phyloP scores from a whole-genome alignment of 2,329 filamentous ascomycete genomes.

The Lachnellula hyalina region DNA sequence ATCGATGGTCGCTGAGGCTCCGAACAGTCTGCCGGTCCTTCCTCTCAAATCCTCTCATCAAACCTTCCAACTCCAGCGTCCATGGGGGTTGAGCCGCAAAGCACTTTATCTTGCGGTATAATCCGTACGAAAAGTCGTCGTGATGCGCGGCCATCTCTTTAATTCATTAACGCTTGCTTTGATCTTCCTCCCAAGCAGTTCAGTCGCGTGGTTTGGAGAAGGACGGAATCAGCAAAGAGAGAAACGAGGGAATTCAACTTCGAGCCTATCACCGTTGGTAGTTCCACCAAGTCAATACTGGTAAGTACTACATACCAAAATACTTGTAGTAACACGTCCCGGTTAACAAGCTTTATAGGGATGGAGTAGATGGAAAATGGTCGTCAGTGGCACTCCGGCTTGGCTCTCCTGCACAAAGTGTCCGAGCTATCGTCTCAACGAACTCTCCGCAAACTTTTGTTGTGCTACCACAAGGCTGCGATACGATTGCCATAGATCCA shows the following conservation, averaged over 20 bases:
- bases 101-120: background rate
- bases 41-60: background rate
- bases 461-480: slow-evolving; percentile 29
- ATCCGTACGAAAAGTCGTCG: background rate
- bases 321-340: background rate
- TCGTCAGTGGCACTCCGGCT: slow-evolving; percentile 58
- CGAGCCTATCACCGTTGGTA: slow-evolving; percentile 9
- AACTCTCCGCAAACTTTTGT: slow-evolving; percentile 35
- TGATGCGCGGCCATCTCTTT: background rate
- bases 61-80: background rate
- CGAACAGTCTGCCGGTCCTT: background rate
- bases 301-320: background rate
- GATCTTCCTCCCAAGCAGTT: background rate
- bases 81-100: background rate
- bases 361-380: slow-evolving; percentile 64
- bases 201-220: background rate
- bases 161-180: background rate
- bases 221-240: background rate
- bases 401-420: slow-evolving; percentile 44
- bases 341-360: slow-evolving; percentile 35
- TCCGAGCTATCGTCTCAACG: slow-evolving; percentile 36
- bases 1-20: background rate
- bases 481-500: slow-evolving; percentile 26
- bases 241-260: background rate
- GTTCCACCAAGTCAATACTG: slow-evolving; percentile 19